Evolutionary conservation across 2,329 filamentous ascomycete species (phyloP).

Genomic region (Penicillium olsonii): DNA sequence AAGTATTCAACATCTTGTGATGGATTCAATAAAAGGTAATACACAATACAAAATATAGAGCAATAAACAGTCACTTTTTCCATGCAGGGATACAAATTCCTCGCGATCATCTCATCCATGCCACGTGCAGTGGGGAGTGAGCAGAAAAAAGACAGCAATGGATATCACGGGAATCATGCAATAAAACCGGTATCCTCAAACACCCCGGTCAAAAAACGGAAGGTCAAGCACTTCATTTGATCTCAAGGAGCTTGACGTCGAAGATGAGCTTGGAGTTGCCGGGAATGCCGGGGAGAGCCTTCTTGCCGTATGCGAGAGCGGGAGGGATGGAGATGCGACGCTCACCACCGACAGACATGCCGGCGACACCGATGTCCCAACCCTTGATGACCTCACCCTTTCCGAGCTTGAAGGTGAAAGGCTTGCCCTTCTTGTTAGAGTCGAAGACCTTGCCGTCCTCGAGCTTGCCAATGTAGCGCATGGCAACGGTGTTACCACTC

Average conservation of each 20-base stretch:
- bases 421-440: constrained; percentile 98
- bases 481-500: constrained; percentile 84
- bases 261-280: constrained; percentile 89
- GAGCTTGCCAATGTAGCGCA: constrained; percentile 98
- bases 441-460: constrained; percentile 94
- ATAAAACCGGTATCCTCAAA: constrained; percentile 32
- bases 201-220: constrained; percentile 23
- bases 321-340: constrained; percentile 88
- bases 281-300: constrained; percentile 80
- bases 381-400: constrained; percentile 97
- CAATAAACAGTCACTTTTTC: constrained; percentile 24
- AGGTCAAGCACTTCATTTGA: constrained; percentile 62
- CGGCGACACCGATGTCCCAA: constrained; percentile 91
- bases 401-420: constrained; percentile 94
- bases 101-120: constrained; percentile 39
- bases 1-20: constrained; percentile 16
- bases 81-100: constrained; percentile 23
- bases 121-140: constrained; percentile 29
- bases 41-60: constrained; percentile 18
- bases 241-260: constrained; percentile 82
- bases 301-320: constrained; percentile 84
- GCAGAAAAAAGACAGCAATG: constrained; percentile 35
- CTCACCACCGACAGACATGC: constrained; percentile 93
- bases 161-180: constrained; percentile 39
- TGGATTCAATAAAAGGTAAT: constrained; percentile 10